Base-by-base conservation (phyloP, 2,329 filamentous ascomycete species). In the Hypoxylon sp. region DNA sequence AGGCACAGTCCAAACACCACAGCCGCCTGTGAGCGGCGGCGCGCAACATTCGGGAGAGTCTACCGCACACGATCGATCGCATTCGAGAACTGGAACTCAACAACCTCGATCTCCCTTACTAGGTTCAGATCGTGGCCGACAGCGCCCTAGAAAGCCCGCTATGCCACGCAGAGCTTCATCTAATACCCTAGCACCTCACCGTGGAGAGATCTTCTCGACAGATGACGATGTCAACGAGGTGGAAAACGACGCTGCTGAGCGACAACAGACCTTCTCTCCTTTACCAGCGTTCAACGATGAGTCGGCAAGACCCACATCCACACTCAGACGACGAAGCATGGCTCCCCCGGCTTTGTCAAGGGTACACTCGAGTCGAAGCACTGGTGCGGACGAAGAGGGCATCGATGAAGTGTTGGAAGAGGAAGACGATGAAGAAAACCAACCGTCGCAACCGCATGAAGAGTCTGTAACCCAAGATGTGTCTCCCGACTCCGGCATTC, bases 161-260 rank as follows among this genome's bases (percentile, higher is more conserved):
- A 88, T 95, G 80, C 80, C 87, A 64, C 91, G 93, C 73, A 90
- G 94, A 68, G 85, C 90, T 64, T 95, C 93, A 1, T 94, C 93
- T 24, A 92, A 88, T 63, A 80, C 80, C 6, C 85, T 89, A 75
- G 89, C 89, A 44, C 94, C 94, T 2, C 89, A 95, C 77, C 91
- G 93, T 59, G 93, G 94, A 31, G 92, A 92, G 69, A 86, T 95
- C 67, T 98, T 97, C 81, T 98, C 94, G 0, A 93, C 93, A 52
- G 94, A 98, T 77, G 95, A 98, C 78, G 94, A 94, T 76, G 84
- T 90, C 24, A 86, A 89, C 71, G 95, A 98, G 80, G 89, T 97
- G 19, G 90, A 93, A 76, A 88, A 88, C 68, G 92, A 94, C 75
- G 81, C 86, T 68, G 81, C 81, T 48, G 83, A 79, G 66, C 83